Base-by-base conservation (phyloP, 129 eudicot genomes). In the Ambrosia trifida region DNA sequence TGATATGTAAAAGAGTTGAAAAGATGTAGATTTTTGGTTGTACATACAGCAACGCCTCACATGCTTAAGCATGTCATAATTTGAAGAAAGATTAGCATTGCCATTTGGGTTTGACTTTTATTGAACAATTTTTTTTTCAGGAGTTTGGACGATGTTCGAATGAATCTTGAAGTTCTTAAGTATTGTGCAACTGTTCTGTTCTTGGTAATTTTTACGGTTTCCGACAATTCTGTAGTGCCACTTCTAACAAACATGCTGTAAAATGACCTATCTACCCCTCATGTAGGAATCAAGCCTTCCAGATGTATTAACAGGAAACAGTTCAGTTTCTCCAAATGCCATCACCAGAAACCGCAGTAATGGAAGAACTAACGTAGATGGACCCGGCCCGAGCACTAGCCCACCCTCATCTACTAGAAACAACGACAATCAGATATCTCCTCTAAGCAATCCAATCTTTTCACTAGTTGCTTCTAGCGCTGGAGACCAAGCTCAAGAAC, bases 91-190 rank as follows among this genome's bases (percentile, higher is more conserved):
- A 47, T 11, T 47, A 12, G 17, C 17, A 7, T 17, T 53, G 3
- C 6, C 56, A 18, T 52, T 35, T 2, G 11, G 56, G 51, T 64
- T 54, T 68, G 53, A 71, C 53, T 57, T 18, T 31, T 69, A 49
- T 24, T 41, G 11, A 70, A 52, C 31, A 9, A 69, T 57, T 5
- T 20, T 59, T 59, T 30, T 83, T 85, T 70, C 93, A 95, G 99
- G 90, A 95, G 99, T 76, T 80, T 95, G 78, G 97, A 90, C 59
- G 99, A 95, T 84, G 99, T 95, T 35, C 86, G 97, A 68, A 87
- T 95, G 99, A 95, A 95, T 84, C 94, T 95, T 82, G 99, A 95
- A 84, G 97, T 95, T 76, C 89, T 95, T 76, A 95, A 95, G 82
- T 85, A 90, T 74, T 95, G 99, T 40, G 95, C 97, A 57, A 90